These are phyloP conservation scores for Colletotrichum higginsianum DNA, from an alignment of 2,329 filamentous ascomycete genomes.

Conservation along the genomic window DNA sequence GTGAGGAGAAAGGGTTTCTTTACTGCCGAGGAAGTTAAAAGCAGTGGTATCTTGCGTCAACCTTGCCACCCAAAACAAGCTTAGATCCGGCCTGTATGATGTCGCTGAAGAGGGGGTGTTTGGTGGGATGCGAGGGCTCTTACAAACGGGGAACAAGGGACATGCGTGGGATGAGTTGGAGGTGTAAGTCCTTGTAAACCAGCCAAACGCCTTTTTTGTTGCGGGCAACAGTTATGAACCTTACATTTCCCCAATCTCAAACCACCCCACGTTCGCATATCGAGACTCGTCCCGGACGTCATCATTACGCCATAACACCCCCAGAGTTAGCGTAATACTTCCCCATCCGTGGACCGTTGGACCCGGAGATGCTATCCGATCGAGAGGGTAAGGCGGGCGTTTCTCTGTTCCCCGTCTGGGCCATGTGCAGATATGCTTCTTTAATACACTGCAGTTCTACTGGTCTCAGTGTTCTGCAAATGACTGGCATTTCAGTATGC, in stretches of 20 bases:
- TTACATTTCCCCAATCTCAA: not conserved
- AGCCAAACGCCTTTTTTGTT: too few species aligned
- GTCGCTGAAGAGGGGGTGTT: not conserved
- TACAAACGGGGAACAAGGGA: not conserved
- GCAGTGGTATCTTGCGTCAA: too few species aligned
- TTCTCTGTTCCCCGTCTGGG: not conserved
- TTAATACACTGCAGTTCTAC: not conserved
- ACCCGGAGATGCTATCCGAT: not conserved
- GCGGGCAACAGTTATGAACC: not conserved
- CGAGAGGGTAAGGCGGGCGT: not conserved
- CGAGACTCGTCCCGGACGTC: slow-evolving; percentile 24
- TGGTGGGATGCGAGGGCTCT: not conserved
- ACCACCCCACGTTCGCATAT: slow-evolving; percentile 3
- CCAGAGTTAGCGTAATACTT: not conserved
- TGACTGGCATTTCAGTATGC: not conserved
- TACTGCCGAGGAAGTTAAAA: too few species aligned
- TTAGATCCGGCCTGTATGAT: too few species aligned
- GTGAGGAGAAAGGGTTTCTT: not conserved
- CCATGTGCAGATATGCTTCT: not conserved
- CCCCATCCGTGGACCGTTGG: not conserved
- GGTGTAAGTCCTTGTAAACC: too few species aligned
- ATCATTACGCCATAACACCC: slow-evolving; percentile 38
- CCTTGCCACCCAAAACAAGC: too few species aligned
- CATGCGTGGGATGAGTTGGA: not conserved
- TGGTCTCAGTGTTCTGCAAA: too few species aligned